Evolutionary conservation across 2,329 filamentous ascomycete genomes (phyloP), one percentile per base, ranked within the genome.

Genomic region (Scedosporium minutisporum): DNA sequence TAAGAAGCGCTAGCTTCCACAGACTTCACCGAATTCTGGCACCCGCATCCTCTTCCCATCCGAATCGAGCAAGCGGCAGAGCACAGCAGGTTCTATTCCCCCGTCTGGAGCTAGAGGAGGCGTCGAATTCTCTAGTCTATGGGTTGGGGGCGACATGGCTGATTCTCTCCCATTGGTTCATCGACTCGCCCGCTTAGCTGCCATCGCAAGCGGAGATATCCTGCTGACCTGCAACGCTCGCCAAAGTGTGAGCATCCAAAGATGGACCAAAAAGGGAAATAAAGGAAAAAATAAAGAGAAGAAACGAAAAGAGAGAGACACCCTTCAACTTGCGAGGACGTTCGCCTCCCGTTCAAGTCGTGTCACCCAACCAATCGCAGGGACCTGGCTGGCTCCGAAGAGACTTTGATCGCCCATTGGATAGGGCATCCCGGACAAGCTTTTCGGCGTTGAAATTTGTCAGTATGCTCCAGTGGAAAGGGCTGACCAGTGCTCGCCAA

Each of bases 401-500:
- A 23, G 21, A 9, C 57, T 44, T 42, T 18, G 18, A 25, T 27
- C 23, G 51, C 51, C 51, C n/a, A 55, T 55, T 55, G 51, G 51
- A 55, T 55, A 55, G 23, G 6, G 23, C 18, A 55, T 55, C 51
- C 51, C 51, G 12, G 51, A 12, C 12, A 23, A 7, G 6, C 51
- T 23, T 23, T 25, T 55, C 23, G 51, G 12, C 51, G 51, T 55
- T 25, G 51, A 55, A 55, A 38, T 23, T 55, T 23, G 18, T 27
- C 21, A 14, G 51, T 18, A 55, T 55, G 23, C 12, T 16, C 23
- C 18, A 55, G 23, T 55, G 51, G 51, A 55, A 14, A 7, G 27
- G 18, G 23, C 23, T 14, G 18, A 55, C 18, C 7, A 23, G 18
- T n/a, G 14, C 44, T 65, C 66, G 58, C 65, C 66, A 66, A 67